Percentiles rank a stretch among this genome's conserved stretches.
Evolutionary conservation across 2,329 filamentous ascomycete species (phyloP).

Genomic region (Rachicladosporium sp.): DNA sequence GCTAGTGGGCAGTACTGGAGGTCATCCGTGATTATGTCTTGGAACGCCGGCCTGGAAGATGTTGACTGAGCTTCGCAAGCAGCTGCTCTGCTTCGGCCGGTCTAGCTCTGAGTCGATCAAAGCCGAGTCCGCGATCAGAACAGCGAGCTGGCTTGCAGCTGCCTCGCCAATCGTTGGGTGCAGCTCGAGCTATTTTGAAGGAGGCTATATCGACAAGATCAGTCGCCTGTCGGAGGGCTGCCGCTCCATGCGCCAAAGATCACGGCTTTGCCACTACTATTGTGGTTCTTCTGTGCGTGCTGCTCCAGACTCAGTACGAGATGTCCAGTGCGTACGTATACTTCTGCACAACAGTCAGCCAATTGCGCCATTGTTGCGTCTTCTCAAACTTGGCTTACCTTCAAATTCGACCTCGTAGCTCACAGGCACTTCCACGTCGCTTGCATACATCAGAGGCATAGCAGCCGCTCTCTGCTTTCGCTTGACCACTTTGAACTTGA

Average conservation of each 20-base stretch:
- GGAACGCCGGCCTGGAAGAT: too few relatives aligned
- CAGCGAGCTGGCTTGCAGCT: too few relatives aligned
- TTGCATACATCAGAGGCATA: constrained; percentile 41
- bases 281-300: constrained; percentile 47
- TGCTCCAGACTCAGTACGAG: constrained; percentile 55
- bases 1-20: too few relatives aligned
- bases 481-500: constrained; percentile 53
- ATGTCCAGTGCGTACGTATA: constrained; percentile 52
- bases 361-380: neutral
- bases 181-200: too few relatives aligned
- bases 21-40: too few relatives aligned
- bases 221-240: too few relatives aligned
- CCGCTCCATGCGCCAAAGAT: constrained; percentile 42
- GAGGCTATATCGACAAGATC: too few relatives aligned
- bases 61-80: too few relatives aligned
- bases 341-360: constrained; percentile 36
- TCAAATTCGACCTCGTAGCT: constrained; percentile 60
- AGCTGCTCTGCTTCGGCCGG: too few relatives aligned
- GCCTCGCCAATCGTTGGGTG: too few relatives aligned
- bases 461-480: constrained; percentile 31
- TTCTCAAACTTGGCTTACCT: constrained; percentile 35
- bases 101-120: too few relatives aligned
- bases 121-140: too few relatives aligned
- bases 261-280: constrained; percentile 52
- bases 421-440: constrained; percentile 53